Base-by-base conservation (phyloP, 1,139 yeast species). In the Suhomyces guaymorum region DNA sequence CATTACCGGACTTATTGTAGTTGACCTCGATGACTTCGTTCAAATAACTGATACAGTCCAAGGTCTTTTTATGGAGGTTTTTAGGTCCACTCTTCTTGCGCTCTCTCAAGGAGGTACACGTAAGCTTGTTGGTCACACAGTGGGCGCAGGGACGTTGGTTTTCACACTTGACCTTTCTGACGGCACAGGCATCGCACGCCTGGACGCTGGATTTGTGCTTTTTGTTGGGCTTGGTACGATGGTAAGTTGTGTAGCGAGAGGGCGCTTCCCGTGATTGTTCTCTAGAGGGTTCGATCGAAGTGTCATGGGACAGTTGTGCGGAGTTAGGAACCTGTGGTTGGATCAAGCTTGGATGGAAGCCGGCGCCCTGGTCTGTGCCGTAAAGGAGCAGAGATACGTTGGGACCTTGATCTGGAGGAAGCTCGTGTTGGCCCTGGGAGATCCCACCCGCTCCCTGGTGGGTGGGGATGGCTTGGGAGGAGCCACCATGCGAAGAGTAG, bases 81-180 rank as follows among this genome's bases (percentile, higher is more conserved):
- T 70, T 70, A 13, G 75, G 75, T 4, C 75, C 75, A 33, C 68
- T 58, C 49, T 69, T 70, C 49, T 67, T 68, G 20, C 73, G 54
- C 40, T 59, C 61, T 34, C 75, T 49, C 16, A 62, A 46, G 41
- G 54, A 59, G 5, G 75, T 70, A 48, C 75, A 70, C 15, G 55
- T 51, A 22, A 69, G 43, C 30, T 55, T 54, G 46, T 66, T 67
- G 32, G 61, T 51, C 23, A 61, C 53, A 48, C 75, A 70, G 45
- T 66, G 73, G 23, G 49, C 37, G 47, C 75, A 70, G 2, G 75
- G 75, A 28, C 72, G 52, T 25, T 49, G 46, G n/a, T 53, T 54
- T 30, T 66, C 73, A 49, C 75, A 70, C 41, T 61, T 60, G 22
- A 68, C 70, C 47, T 70, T 70, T 20, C 73, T 44, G n/a, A 62